Percentiles rank a stretch among this genome's conserved stretches.
phyloP scores from a whole-genome alignment of 805 yeast species.

The Metschnikowia corniflorae region DNA sequence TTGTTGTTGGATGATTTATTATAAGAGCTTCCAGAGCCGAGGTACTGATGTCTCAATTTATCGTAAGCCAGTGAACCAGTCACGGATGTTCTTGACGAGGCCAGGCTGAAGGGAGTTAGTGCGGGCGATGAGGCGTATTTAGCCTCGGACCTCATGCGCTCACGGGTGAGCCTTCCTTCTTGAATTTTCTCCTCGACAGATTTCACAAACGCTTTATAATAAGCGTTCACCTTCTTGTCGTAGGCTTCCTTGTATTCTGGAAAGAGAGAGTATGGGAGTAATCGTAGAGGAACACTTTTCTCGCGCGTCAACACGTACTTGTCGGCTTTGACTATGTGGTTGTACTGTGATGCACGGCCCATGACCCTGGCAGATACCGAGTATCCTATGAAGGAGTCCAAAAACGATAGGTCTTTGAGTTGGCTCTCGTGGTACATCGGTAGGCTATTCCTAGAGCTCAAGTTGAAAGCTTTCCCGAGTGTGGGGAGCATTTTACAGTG shows the following conservation, averaged over 20 bases:
- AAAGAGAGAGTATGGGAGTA: conserved; percentile 28
- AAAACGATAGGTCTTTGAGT: conserved; percentile 33
- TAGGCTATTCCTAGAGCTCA: conserved; percentile 19
- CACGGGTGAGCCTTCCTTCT: conserved; percentile 14
- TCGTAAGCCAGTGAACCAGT: conserved; percentile 5
- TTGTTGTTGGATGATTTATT: conserved; percentile 14
- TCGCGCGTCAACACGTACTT: conserved; percentile 38
- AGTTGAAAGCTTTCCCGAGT: conserved; percentile 30
- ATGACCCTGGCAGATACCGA: conserved; percentile 39
- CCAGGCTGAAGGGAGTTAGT: conserved; percentile 12
- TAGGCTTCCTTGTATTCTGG: conserved; percentile 20
- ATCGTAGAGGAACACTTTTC: conserved; percentile 30
- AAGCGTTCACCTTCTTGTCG: conserved; percentile 22
- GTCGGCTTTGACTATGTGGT: conserved; percentile 20
- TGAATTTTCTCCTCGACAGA: conserved; percentile 28
- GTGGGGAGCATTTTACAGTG: conserved; percentile 39
- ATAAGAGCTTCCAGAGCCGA: conserved; percentile 21
- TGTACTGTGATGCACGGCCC: conserved; percentile 39
- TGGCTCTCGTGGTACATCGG: conserved; percentile 14
- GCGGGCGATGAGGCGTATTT: conserved; percentile 2
- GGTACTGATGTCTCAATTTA: conserved; percentile 33
- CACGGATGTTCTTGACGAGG: conserved; percentile 10
- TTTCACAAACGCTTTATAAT: conserved; percentile 33
- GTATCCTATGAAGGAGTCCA: conserved; percentile 37
- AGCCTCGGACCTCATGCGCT: conserved; percentile 7